Base-by-base conservation (phyloP, 2,329 filamentous ascomycete species). In the Fusarium chlamydosporum region DNA sequence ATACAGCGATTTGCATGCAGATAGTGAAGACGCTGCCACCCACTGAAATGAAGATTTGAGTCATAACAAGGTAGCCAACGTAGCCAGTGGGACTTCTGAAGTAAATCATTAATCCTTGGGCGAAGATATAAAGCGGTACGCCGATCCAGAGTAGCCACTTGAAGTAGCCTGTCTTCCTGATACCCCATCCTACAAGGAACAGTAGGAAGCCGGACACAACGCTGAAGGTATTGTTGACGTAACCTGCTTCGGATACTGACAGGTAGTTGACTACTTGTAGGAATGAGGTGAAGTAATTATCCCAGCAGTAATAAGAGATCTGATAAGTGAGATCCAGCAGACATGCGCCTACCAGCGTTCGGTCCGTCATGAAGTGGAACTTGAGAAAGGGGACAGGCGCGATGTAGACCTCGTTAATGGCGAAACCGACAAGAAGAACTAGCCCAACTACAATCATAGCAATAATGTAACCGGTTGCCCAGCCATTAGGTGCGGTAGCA, bases 371-470 rank as follows among this genome's bases (percentile, higher is more conserved):
- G 68, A 89, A 77, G 43, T 77, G 66, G 68, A 81, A 83, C 12
- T 82, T 85, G 23, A 91, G 80, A 74, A 91, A 86, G 0, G 88
- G 85, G 10, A 81, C 81, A 0, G 82, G 84, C 0, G 89, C 86
- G 10, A 88, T 65, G 50, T 81, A 88, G 10, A 79, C 82, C 76
- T 92, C 88, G 76, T 85, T 88, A 3, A 87, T 58, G 1, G 78
- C 83, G 65, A 90, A 87, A 5, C 81, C 55, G 18, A 87, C 73
- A 1, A 93, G 79, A 26, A 86, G 82, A 0, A 88, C 70, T 18
- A 86, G 82, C 7, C 91, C 91, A 12, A 91, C 76, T 0, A 89
- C 82, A 18, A 85, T 83, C 86, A 90, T 89, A 42, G 82, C 80
- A 55, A 90, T 85, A 70, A 90, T 88, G 65, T 84, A 83, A 18